Evolutionary conservation across 2,329 filamentous ascomycete species (phyloP), one percentile per base, ranked within the genome.

Genomic region (Alternaria arborescens): DNA sequence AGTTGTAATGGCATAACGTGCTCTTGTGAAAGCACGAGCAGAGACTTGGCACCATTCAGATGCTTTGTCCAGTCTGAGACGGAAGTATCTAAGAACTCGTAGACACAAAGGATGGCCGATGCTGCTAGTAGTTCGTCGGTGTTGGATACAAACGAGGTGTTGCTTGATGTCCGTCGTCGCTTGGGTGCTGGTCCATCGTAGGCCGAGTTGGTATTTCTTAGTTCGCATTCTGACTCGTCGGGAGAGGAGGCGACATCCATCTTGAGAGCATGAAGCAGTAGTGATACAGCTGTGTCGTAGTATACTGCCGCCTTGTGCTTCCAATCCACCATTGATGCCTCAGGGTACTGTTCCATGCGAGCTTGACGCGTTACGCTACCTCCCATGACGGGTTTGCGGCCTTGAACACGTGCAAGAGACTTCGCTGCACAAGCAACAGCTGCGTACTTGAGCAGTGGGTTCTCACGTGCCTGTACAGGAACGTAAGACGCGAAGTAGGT

Each of bases 71-170:
- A 91, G 20, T 88, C 87, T 0, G 83, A 82, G 2, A 84, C 85
- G 1, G 87, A 88, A 1, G 86, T 86, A 72, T 90, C 87, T n/a
- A 90, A 79, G 60, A 90, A 87, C 64, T 91, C 88, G 70, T 90
- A 90, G 0, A 88, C 86, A 60, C 87, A 90, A 2, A 91, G 76
- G 14, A 91, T 89, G 0, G 88, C 87, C 2, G 88, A 88, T 2
- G 88, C 87, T 8, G 88, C 87, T 22, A 90, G 80, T 4, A 89
- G 81, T 59, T 90, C 87, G 65, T 89, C 87, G 4, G 83, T 80
- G 63, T 82, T 83, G 50, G 81, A 81, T 36, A 79, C 71, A 44
- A 65, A 69, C 4, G 67, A 69, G 36, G 79, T 62, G 66, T 71
- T 80, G 68, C 75, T 84, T 68, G 74, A 81, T 61, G 73, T 68